phyloP scores from a whole-genome alignment of 345 rosid species.

The Erodium maritimum region DNA sequence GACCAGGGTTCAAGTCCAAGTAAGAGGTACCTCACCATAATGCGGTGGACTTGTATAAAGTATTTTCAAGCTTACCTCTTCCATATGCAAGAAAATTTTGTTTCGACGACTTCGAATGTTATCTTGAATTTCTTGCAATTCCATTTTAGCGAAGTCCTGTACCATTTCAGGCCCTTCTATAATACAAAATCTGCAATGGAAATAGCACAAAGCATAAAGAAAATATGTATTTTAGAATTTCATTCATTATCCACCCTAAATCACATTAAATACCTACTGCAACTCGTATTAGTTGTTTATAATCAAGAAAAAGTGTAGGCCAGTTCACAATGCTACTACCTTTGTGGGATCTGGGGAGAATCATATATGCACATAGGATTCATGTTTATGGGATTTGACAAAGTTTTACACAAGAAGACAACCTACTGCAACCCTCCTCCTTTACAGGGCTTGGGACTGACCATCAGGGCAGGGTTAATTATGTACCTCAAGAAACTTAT shows the following conservation, averaged over 20 bases:
- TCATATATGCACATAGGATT: no score
- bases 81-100: constrained; percentile 95
- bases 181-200: constrained; percentile 75
- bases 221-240: not conserved
- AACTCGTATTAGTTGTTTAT: not conserved
- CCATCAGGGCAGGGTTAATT: no score
- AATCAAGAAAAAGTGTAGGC: not conserved
- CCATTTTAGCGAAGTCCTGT: constrained; percentile 86
- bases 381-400: no score
- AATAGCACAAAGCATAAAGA: constrained; percentile 1
- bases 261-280: not conserved
- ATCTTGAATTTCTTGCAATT: constrained; percentile 80
- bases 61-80: constrained; percentile 43
- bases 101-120: constrained; percentile 85
- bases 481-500: no score
- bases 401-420: no score
- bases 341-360: no score
- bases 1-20: no score
- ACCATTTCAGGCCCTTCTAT: constrained; percentile 98
- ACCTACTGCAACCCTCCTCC: no score
- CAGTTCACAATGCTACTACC: no score
- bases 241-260: not conserved
- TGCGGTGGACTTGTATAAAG: not conserved
- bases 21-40: not conserved
- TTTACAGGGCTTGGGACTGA: no score